Evolutionary conservation across 257 asterid species (phyloP).

Genomic region (Nicotiana sylvestris): DNA sequence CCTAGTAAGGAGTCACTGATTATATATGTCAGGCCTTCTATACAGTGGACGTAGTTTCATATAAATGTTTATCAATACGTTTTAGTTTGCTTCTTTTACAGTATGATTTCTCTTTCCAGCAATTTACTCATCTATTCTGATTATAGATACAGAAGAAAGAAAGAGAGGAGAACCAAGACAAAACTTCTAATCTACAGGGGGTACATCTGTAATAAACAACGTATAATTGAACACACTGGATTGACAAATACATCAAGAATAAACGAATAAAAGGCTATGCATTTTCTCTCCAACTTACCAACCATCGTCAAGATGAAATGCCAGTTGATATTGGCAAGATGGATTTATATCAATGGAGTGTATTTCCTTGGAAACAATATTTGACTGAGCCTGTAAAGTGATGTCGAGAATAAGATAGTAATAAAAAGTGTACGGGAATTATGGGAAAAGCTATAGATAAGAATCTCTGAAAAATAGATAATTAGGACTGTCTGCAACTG

Average conservation of each 20-base stretch:
- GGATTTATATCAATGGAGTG: constrained; percentile 86
- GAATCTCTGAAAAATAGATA: not conserved
- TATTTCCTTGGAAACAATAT: constrained; percentile 69
- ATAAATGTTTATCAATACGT: not conserved
- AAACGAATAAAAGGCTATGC: not conserved
- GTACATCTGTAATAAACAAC: not conserved
- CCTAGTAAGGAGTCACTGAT: not conserved
- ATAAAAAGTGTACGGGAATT: not conserved
- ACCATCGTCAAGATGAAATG: constrained; percentile 98
- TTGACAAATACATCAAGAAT: not conserved
- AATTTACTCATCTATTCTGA: not conserved
- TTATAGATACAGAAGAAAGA: not conserved
- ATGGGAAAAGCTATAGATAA: not conserved
- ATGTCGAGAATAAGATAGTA: not conserved
- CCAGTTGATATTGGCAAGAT: constrained; percentile 80
- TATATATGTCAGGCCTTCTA: not conserved
- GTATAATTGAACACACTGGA: not conserved
- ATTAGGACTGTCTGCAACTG: not conserved
- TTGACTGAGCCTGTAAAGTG: constrained; percentile 76
- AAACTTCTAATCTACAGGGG: not conserved
- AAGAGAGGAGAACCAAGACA: not conserved
- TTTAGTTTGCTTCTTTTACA: not conserved
- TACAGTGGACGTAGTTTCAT: not conserved
- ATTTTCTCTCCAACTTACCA: constrained; percentile 54
- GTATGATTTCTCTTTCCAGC: not conserved